phyloP scores from a whole-genome alignment of 2,329 filamentous ascomycete genomes.

The Apiospora malaysiana region DNA sequence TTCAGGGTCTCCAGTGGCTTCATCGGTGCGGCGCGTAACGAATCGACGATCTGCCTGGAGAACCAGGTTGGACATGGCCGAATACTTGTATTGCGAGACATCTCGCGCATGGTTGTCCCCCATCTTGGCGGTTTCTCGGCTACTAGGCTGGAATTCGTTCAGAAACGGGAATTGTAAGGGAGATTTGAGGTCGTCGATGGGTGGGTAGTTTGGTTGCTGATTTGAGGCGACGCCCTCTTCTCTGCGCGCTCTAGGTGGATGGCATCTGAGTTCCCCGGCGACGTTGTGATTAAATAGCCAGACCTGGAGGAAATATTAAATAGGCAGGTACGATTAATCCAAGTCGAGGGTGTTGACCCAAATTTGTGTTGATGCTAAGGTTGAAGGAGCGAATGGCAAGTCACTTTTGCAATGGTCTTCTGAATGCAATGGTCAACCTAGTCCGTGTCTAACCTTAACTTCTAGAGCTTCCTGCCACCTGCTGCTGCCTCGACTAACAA shows the following conservation, averaged over 20 bases:
- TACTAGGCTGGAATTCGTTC: conserved; percentile 24
- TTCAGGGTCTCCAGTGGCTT: conserved; percentile 95
- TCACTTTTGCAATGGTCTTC: conserved; percentile 17
- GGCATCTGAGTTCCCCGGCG: conserved; percentile 15
- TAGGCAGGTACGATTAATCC: background rate
- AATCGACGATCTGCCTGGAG: conserved; percentile 99
- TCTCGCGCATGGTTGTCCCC: conserved; percentile 72
- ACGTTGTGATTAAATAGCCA: background rate
- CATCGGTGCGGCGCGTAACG: conserved; percentile 88
- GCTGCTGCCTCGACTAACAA: background rate
- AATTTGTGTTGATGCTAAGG: background rate
- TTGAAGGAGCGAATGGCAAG: background rate
- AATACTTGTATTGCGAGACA: conserved; percentile 98
- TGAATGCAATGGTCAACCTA: background rate
- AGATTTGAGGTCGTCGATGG: background rate
- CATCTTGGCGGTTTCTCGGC: conserved; percentile 56
- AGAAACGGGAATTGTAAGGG: background rate
- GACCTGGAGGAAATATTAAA: background rate
- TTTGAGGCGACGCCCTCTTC: conserved; percentile 22
- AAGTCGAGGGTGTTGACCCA: conserved; percentile 3
- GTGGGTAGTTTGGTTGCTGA: conserved; percentile 5
- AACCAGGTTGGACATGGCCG: conserved; percentile 99
- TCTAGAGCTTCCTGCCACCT: background rate
- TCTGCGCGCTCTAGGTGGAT: conserved; percentile 18
- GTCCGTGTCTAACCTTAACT: conserved; percentile 13